These are phyloP conservation scores for Cercis canadensis DNA, from an alignment of 306 rosid genomes.

Conservation along the genomic window DNA sequence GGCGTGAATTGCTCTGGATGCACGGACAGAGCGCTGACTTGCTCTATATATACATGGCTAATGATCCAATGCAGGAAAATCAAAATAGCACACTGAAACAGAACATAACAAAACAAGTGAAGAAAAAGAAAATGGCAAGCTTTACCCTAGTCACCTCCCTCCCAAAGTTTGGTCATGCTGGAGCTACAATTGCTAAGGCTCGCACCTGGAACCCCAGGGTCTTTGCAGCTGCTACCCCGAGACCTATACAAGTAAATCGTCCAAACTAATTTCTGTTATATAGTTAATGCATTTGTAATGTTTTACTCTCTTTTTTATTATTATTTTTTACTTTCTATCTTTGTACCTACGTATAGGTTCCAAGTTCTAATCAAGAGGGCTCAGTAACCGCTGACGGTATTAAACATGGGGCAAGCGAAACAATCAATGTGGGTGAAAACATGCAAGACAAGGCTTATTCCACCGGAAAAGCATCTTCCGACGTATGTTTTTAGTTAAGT, in stretches of 20 bases:
- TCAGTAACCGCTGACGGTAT: constrained; percentile 41
- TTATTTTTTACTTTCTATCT: background rate
- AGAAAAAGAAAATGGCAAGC: constrained; percentile 51
- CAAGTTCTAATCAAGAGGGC: constrained; percentile 48
- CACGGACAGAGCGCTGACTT: too few relatives aligned
- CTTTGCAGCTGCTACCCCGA: constrained; percentile 51
- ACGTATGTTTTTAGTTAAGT: too few relatives aligned
- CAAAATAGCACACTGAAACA: background rate
- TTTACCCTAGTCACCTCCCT: constrained; percentile 44
- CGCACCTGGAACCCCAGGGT: constrained; percentile 44
- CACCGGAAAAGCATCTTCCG: constrained; percentile 5
- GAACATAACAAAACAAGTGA: background rate
- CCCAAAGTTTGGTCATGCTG: constrained; percentile 55
- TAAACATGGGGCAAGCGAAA: constrained; percentile 50
- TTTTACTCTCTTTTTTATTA: background rate
- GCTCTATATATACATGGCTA: background rate
- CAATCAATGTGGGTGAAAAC: constrained; percentile 42
- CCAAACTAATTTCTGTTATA: too few relatives aligned
- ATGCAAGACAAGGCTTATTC: constrained; percentile 53
- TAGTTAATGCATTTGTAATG: background rate
- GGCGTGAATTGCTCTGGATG: constrained; percentile 41
- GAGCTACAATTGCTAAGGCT: constrained; percentile 50
- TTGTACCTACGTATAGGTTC: constrained; percentile 36
- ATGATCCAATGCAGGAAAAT: constrained; percentile 19
- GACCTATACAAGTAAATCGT: constrained; percentile 60